Percentiles rank a stretch among this genome's conserved stretches.
phyloP scores from a whole-genome alignment of 345 rosid genomes.

The Brassica rapa region DNA sequence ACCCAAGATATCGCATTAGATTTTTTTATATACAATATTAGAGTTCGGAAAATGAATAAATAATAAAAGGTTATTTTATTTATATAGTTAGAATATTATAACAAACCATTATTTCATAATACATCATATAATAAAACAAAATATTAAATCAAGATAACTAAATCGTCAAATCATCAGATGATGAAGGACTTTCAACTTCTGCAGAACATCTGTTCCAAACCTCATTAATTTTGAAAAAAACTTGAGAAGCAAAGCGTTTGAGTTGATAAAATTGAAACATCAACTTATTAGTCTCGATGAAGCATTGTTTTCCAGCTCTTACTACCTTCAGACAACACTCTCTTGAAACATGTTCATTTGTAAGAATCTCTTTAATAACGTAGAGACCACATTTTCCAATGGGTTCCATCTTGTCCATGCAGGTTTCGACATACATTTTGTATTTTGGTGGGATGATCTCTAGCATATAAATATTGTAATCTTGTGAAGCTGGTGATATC shows the following conservation, averaged over 20 bases:
- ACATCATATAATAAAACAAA: background rate
- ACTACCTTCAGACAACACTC: conserved; percentile 3
- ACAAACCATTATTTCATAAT: background rate
- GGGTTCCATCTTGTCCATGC: background rate
- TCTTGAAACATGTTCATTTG: background rate
- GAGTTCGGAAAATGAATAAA: background rate
- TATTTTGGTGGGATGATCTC: background rate
- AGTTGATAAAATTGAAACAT: background rate
- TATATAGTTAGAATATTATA: background rate
- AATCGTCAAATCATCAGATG: background rate
- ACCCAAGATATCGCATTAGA: background rate
- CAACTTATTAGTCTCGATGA: background rate
- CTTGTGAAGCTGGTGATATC: background rate
- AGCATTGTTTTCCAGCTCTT: background rate
- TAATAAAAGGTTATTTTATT: background rate
- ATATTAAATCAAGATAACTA: background rate
- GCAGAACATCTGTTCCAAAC: background rate
- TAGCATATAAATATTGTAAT: background rate
- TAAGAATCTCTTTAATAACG: background rate
- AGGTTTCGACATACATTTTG: background rate
- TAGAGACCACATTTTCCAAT: background rate
- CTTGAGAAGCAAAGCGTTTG: conserved; percentile 4
- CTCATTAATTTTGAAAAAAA: background rate
- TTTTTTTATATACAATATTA: background rate
- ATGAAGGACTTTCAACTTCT: background rate